Percentiles rank a stretch among this genome's conserved stretches.
Conservation (phyloP, 1,284 basidiomycete genomes). For the Pyrrhoderma noxium region DNA sequence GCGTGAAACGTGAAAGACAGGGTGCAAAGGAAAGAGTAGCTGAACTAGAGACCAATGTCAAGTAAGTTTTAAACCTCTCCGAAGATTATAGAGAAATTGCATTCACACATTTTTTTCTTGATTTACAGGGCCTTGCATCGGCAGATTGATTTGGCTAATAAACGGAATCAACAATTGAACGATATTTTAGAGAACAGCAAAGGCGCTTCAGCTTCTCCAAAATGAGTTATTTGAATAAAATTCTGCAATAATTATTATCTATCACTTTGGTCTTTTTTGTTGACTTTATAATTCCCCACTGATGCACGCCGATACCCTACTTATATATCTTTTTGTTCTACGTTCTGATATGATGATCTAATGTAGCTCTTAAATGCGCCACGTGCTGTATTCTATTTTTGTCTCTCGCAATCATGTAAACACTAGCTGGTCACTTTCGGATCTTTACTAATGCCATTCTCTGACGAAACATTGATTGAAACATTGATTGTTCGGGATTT, state of each 20-base stretch:
- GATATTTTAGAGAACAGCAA: slow-evolving; percentile 55
- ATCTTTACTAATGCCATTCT: no score
- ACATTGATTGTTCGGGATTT: no score
- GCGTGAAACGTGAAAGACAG: slow-evolving; percentile 90
- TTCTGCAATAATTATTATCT: neutral
- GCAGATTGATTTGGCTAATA: slow-evolving; percentile 64
- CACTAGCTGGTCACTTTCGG: no score
- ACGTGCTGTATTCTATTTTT: no score
- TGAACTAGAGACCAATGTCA: slow-evolving; percentile 64
- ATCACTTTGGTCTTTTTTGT: neutral
- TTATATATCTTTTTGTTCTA: no score
- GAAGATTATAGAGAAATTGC: neutral
- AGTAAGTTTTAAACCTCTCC: slow-evolving; percentile 37
- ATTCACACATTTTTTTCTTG: slow-evolving; percentile 9
- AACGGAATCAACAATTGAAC: slow-evolving; percentile 56
- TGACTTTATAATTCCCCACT: neutral
- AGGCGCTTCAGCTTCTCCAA: slow-evolving; percentile 16
- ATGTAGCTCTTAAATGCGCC: no score
- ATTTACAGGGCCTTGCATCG: slow-evolving; percentile 52
- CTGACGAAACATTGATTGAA: no score
- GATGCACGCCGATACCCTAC: no score
- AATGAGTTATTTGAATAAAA: no score
- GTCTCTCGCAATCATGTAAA: no score
- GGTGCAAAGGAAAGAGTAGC: slow-evolving; percentile 82
- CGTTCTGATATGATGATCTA: no score